Evolutionary conservation across 2,329 filamentous ascomycete genomes (phyloP).

Genomic region (Epichloe sylvatica): DNA sequence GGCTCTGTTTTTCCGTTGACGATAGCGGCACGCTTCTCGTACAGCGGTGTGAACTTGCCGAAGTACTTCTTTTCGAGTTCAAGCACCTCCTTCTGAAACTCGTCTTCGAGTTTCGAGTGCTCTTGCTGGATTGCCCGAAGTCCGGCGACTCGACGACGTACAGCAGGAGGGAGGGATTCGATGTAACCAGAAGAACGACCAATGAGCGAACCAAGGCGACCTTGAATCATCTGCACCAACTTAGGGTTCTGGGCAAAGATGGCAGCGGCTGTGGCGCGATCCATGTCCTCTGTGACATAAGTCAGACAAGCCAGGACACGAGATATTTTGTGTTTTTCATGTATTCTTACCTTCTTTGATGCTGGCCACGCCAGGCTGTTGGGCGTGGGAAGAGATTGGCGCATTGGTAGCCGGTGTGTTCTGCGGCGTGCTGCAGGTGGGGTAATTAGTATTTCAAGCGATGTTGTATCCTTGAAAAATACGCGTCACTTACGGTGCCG

Average conservation of each 20-base stretch:
- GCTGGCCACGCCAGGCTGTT: constrained; percentile 83
- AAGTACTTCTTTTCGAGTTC: constrained; percentile 99
- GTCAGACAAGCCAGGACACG: neutral
- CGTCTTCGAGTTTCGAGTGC: constrained; percentile 92
- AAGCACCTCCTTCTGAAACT: constrained; percentile 97
- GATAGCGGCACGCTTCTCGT: constrained; percentile 86
- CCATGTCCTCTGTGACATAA: constrained; percentile 61
- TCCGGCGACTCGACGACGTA: constrained; percentile 86
- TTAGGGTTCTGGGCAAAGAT: constrained; percentile 93
- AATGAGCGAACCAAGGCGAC: constrained; percentile 82
- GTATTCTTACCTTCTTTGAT: constrained; percentile 82
- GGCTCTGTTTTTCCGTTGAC: constrained; percentile 81
- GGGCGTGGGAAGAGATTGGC: constrained; percentile 92
- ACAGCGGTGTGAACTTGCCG: constrained; percentile 93
- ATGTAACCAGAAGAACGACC: constrained; percentile 95
- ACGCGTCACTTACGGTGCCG: constrained; percentile 41
- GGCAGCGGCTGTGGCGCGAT: constrained; percentile 72
- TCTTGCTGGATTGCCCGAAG: constrained; percentile 98
- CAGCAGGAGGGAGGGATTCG: constrained; percentile 78
- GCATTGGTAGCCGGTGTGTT: constrained; percentile 94
- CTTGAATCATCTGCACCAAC: constrained; percentile 94
- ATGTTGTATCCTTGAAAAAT: constrained; percentile 7
- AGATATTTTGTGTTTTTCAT: neutral
- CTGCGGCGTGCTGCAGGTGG: constrained; percentile 70
- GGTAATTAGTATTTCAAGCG: constrained; percentile 23